phyloP scores from a whole-genome alignment of 73 alveolate species.

The Paramecium octaurelia region DNA sequence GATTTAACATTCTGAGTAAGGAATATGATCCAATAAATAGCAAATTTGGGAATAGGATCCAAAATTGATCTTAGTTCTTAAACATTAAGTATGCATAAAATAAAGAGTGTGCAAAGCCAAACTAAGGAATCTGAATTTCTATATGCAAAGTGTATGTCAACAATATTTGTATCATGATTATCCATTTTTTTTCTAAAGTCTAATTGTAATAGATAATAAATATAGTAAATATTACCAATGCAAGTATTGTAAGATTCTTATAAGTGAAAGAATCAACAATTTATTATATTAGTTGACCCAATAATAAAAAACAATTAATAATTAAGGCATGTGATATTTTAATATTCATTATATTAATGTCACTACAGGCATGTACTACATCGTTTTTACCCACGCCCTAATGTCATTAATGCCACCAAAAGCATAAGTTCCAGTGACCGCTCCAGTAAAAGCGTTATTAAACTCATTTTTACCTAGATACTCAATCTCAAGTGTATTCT shows the following conservation, averaged over 20 bases:
- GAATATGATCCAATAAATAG: background rate
- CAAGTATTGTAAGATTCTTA: background rate
- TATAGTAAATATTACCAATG: background rate
- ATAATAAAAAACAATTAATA: background rate
- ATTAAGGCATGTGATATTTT: conserved; percentile 17
- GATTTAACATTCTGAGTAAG: background rate
- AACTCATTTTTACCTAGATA: background rate
- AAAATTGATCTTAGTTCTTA: background rate
- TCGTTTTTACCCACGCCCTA: background rate
- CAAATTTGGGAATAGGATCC: background rate
- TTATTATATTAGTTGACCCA: background rate
- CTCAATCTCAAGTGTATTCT: background rate
- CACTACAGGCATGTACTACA: background rate
- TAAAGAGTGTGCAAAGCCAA: background rate
- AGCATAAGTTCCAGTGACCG: background rate
- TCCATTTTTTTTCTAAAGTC: background rate
- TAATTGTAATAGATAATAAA: background rate
- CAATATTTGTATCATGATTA: background rate
- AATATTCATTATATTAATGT: conserved; percentile 22
- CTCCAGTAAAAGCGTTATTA: background rate
- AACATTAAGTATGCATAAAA: background rate
- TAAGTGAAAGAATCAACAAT: background rate
- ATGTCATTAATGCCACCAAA: background rate
- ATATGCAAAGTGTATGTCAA: background rate
- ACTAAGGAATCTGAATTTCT: background rate